Evolutionary conservation across 139 green algal species (phyloP).

Genomic region (Auxenochlorella protothecoides): DNA sequence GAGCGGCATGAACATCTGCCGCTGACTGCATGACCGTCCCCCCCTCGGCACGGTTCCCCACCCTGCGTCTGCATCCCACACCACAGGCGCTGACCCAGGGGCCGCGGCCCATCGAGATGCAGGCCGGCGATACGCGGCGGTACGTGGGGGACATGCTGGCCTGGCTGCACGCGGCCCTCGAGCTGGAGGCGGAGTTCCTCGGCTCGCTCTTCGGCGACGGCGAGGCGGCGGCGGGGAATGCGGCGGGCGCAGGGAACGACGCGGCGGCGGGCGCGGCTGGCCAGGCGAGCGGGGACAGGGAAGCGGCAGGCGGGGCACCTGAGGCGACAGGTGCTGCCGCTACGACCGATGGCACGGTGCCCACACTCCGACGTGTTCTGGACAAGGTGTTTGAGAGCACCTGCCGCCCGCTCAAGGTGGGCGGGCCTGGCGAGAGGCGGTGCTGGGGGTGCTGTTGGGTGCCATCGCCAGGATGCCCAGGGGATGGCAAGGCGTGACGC

Average conservation of each 20-base stretch:
- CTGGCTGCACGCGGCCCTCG: constrained; percentile 88
- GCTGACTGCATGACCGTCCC: too few relatives aligned
- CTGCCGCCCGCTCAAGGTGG: constrained; percentile 83
- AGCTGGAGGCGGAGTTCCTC: constrained; percentile 79
- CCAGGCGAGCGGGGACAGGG: too few relatives aligned
- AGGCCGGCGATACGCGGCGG: constrained; percentile 81
- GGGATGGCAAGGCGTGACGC: background rate
- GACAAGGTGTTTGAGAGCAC: constrained; percentile 89
- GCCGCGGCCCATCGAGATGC: constrained; percentile 90
- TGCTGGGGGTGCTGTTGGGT: too few relatives aligned
- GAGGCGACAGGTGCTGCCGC: too few relatives aligned
- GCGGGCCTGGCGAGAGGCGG: background rate
- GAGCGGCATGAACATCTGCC: too few relatives aligned
- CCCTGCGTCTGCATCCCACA: too few relatives aligned
- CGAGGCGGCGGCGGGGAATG: background rate
- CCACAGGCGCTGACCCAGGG: constrained; percentile 73
- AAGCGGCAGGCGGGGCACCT: too few relatives aligned
- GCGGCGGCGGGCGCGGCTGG: background rate
- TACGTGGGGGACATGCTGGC: constrained; percentile 92
- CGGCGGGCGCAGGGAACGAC: background rate
- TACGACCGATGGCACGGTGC: too few relatives aligned
- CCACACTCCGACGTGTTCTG: constrained; percentile 37
- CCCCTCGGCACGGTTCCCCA: too few relatives aligned
- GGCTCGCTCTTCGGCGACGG: constrained; percentile 72
- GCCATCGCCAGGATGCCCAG: too few relatives aligned